A percentile compares a stretch with the other conserved stretches of the same genome.
phyloP scores from a whole-genome alignment of 768 basidiomycete species.

The Austroboletus festivus region DNA sequence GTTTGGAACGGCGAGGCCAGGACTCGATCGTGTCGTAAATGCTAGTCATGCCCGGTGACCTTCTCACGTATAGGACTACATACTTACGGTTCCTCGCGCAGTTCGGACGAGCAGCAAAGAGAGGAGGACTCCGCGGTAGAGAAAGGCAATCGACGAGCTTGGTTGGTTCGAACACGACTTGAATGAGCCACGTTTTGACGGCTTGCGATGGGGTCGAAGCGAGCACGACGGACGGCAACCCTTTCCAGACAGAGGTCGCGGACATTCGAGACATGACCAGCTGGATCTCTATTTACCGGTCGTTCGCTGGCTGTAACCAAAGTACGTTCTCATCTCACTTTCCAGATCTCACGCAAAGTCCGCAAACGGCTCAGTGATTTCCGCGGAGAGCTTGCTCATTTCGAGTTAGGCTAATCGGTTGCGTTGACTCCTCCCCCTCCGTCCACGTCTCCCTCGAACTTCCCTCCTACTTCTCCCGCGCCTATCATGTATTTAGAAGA shows the following conservation, averaged over 20 bases:
- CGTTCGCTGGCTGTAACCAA: too few relatives aligned
- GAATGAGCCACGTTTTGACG: too few relatives aligned
- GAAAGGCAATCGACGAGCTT: conserved; percentile 11
- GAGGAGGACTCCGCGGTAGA: conserved; percentile 3
- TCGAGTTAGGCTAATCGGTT: conserved; percentile 24
- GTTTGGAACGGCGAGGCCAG: conserved; percentile 10
- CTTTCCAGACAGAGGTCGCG: too few relatives aligned
- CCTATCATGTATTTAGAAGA: conserved; percentile 10
- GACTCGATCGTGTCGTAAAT: conserved; percentile 7
- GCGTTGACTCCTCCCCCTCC: conserved; percentile 11
- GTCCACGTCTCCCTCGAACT: conserved; percentile 9
- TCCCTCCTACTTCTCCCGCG: conserved; percentile 11
- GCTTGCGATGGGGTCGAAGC: conserved; percentile 14
- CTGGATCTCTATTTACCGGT: too few relatives aligned
- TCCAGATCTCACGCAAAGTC: conserved; percentile 25
- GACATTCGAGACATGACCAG: neutral
- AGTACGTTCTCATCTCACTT: conserved; percentile 18
- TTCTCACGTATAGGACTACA: conserved; percentile 11
- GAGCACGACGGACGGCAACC: conserved; percentile 15
- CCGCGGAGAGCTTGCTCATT: conserved; percentile 31
- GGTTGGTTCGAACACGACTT: conserved; percentile 2
- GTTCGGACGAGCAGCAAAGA: neutral
- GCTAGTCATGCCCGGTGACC: neutral
- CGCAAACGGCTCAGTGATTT: conserved; percentile 28
- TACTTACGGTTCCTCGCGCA: too few relatives aligned